Evolutionary conservation across 2,329 filamentous ascomycete genomes (phyloP), one percentile per base, ranked within the genome.

Genomic region (Verticillium longisporum): DNA sequence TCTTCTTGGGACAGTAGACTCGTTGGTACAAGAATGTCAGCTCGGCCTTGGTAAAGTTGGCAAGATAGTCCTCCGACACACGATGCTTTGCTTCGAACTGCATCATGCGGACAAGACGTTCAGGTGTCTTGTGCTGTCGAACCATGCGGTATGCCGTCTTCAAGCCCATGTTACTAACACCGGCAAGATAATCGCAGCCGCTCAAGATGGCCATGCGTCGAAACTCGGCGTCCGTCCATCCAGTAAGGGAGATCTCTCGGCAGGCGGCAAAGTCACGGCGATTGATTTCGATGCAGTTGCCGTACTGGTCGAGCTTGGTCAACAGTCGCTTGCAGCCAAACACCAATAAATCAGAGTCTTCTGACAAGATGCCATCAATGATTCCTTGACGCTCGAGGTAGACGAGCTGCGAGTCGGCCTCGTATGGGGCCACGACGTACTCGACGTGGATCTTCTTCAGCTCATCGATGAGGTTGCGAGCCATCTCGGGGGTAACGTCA

Each of bases 401-500:
- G 32, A 92, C 93, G 68, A 99, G 83, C 74, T 99, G 94, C n/a
- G 94, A 89, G 74, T 99, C 95, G 56, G 95, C 95, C 79, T 99
- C 95, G 75, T 97, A 99, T 0, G 95, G 95, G 1, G 95, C 95
- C 18, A 99, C 96, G 60, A 99, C 82, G 71, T 97, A 98, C 61
- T 91, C 84, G 15, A 99, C 83, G 45, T 86, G 83, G 69, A 88
- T 79, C 69, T 86, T 85, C 76, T 96, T 97, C 68, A 98, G 81
- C 72, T 96, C 91, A 67, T 97, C 92, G 62, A 99, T 99, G 59
- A 98, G 78, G 66, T 90, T 83, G 6, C 91, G 86, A 7, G 95
- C 95, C 96, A 99, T 99, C 69, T 95, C 88, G 2, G 96, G 94
- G 1, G 95, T 98, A 41, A 99, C 88, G 73, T 99, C 95, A 63